Evolutionary conservation across 2,329 filamentous ascomycete genomes (phyloP).

Genomic region (Venturia effusa): DNA sequence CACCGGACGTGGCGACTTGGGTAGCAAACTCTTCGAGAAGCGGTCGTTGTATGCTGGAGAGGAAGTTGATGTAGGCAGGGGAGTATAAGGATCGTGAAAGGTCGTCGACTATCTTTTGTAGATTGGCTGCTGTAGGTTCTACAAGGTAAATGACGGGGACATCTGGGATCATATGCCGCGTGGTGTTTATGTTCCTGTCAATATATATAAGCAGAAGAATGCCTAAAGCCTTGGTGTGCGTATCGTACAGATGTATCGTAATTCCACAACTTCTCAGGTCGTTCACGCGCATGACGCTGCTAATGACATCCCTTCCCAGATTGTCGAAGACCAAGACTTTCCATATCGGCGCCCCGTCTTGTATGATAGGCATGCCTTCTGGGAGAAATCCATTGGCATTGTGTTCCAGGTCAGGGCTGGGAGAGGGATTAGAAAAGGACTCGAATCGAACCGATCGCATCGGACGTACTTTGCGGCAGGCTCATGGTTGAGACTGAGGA

Average conservation of each 20-base stretch:
- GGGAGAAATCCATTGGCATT: slow-evolving; percentile 52
- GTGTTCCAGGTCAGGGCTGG: slow-evolving; percentile 47
- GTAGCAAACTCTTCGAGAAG: slow-evolving; percentile 90
- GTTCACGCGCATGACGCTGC: slow-evolving; percentile 86
- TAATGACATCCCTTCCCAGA: slow-evolving; percentile 85
- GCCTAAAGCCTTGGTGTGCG: slow-evolving; percentile 10
- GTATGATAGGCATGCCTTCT: slow-evolving; percentile 65
- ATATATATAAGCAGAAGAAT: slow-evolving; percentile 16
- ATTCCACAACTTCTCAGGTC: slow-evolving; percentile 91
- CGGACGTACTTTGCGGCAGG: slow-evolving; percentile 28
- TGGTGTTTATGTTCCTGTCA: slow-evolving; percentile 61
- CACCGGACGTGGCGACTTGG: slow-evolving; percentile 73
- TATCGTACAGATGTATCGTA: slow-evolving; percentile 77
- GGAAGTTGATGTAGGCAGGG: slow-evolving; percentile 92
- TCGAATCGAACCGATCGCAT: background rate
- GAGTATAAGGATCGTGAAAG: slow-evolving; percentile 81
- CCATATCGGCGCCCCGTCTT: slow-evolving; percentile 90
- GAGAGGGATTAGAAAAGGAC: slow-evolving; percentile 14
- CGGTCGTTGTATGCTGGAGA: slow-evolving; percentile 82
- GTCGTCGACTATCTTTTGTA: slow-evolving; percentile 74
- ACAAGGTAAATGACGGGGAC: slow-evolving; percentile 95
- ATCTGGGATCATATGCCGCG: slow-evolving; percentile 84
- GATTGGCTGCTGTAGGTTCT: slow-evolving; percentile 72
- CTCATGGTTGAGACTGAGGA: slow-evolving; percentile 85
- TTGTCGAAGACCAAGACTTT: slow-evolving; percentile 96